Evolutionary conservation across 768 basidiomycete species (phyloP).

Genomic region (Tylopilus plumbeoviolaceoides): DNA sequence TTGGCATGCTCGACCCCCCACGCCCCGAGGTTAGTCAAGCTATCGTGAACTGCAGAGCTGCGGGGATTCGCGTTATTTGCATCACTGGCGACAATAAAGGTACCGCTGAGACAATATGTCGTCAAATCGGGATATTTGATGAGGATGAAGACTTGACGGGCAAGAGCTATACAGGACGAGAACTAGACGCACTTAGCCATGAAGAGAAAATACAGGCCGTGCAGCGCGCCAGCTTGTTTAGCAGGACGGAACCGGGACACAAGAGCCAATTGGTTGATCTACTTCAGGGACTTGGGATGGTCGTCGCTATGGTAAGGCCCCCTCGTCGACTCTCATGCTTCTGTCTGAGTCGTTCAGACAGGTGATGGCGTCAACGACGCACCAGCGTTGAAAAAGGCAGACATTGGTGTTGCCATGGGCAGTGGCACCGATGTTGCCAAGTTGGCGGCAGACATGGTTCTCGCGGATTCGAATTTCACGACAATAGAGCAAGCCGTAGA

Average conservation of each 20-base stretch:
- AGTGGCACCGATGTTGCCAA: constrained; percentile 99
- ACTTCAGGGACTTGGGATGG: constrained; percentile 84
- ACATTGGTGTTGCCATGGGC: constrained; percentile 99
- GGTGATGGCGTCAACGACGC: constrained; percentile 99
- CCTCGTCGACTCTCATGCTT: constrained; percentile 6
- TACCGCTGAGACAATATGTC: constrained; percentile 95
- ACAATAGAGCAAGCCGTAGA: constrained; percentile 97
- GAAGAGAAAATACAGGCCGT: constrained; percentile 86
- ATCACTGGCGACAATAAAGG: constrained; percentile 98
- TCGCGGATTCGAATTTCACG: constrained; percentile 95
- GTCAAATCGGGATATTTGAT: constrained; percentile 91
- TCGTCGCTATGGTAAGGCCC: constrained; percentile 84
- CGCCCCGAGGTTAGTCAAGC: constrained; percentile 88
- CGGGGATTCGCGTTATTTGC: constrained; percentile 93
- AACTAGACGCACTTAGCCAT: constrained; percentile 76
- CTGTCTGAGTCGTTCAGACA: constrained; percentile 46
- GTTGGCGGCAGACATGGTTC: constrained; percentile 96
- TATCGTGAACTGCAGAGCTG: constrained; percentile 85
- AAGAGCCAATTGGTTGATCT: constrained; percentile 94
- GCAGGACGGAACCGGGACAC: constrained; percentile 91
- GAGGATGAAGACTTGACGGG: constrained; percentile 85
- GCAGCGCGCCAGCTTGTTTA: constrained; percentile 84
- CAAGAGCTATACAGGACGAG: constrained; percentile 93
- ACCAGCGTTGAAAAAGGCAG: constrained; percentile 93
- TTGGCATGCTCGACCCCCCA: constrained; percentile 97